phyloP scores from a whole-genome alignment of 169 alveolate species.

The Plasmodium inui region DNA sequence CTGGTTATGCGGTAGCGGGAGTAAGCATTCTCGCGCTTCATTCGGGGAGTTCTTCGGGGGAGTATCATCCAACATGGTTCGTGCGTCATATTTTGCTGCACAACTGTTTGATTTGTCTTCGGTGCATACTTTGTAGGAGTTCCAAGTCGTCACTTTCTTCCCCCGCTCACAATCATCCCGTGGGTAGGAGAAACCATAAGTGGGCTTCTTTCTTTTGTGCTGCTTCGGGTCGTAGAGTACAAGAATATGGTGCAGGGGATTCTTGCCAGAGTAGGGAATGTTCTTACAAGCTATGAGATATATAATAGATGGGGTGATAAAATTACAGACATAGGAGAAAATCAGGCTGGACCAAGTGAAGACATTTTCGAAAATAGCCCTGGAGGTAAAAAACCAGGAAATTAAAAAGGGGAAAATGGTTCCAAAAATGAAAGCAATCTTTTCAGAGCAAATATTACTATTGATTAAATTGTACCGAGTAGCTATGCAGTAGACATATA shows the following conservation, averaged over 20 bases:
- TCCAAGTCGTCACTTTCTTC: background rate
- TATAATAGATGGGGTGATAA: conserved; percentile 76
- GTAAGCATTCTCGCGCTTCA: background rate
- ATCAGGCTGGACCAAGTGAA: conserved; percentile 75
- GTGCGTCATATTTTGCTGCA: background rate
- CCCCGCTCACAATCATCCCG: background rate
- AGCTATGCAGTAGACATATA: conserved; percentile 81
- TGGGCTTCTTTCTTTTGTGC: conserved; percentile 15
- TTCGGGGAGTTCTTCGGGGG: background rate
- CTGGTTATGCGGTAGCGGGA: background rate
- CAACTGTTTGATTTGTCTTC: background rate
- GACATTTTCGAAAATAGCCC: conserved; percentile 52
- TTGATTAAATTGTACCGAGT: conserved; percentile 83
- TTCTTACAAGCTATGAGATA: conserved; percentile 72
- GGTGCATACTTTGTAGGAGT: background rate
- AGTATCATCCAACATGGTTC: background rate
- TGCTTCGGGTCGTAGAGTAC: conserved; percentile 69
- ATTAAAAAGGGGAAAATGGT: conserved; percentile 82
- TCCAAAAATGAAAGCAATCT: conserved; percentile 78
- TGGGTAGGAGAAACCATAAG: conserved; percentile 4
- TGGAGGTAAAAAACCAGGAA: conserved; percentile 77
- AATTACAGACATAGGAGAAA: conserved; percentile 74
- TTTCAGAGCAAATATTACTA: conserved; percentile 78
- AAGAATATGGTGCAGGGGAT: conserved; percentile 50
- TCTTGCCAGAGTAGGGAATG: conserved; percentile 73